Evolutionary conservation across 805 yeast species (phyloP), one percentile per base, ranked within the genome.

Genomic region (Candida nanaspora): DNA sequence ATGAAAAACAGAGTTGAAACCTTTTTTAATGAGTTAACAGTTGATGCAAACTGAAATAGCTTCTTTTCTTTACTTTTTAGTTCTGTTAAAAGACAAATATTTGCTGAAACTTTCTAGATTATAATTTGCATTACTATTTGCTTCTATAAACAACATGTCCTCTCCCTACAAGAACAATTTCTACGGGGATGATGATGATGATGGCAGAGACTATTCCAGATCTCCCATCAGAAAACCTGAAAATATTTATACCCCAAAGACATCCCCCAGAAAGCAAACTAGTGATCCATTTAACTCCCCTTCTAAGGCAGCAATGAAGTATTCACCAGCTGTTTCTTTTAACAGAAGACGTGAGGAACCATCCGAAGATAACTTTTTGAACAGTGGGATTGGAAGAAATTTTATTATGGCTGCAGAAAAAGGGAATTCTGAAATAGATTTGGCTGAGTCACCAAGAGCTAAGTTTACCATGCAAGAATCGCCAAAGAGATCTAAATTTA

Each of bases 391-490:
- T 56, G 76, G 55, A 52, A 62, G 52, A 55, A 70, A 59, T 29
- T 63, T 63, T 41, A 49, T 63, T 14, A 41, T 48, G 43, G 64
- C 63, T 7, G 65, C 67, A 2, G 61, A 56, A 33, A 49, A 58
- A 63, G 30, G 33, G 51, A 57, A 16, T 54, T 58, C 30, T 61
- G 56, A 31, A 33, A 51, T 63, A 38, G 55, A 16, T 15, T n/a
- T 32, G n/a, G 35, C 22, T 21, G 22, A 21, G 56, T 76, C 85
- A 7, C 76, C 83, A 9, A 69, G 94, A 60, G 80, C 86, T 33
- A 74, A 72, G 38, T 82, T 72, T 51, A 81, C 93, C 3, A 65
- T 76, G 40, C 62, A 76, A 48, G 89, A 85, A 57, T 80, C 94
- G 0, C 93, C 95, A 27, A 73, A 68, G 41, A 74, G 88, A 55